Evolutionary conservation across 2,329 filamentous ascomycete genomes (phyloP).

Genomic region (Talaromyces sp.): DNA sequence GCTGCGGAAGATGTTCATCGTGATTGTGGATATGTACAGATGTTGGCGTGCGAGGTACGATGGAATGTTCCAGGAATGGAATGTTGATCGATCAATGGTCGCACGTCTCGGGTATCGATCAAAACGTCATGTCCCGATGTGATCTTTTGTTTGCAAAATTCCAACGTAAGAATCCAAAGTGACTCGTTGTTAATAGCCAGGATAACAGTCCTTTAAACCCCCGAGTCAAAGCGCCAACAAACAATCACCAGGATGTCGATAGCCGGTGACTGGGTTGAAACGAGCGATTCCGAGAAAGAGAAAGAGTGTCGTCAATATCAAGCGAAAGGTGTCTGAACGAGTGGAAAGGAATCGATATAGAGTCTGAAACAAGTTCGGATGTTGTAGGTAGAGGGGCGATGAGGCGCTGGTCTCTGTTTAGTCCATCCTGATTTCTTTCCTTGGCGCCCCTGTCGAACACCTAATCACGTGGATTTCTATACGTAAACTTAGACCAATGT

Average conservation of each 20-base stretch:
- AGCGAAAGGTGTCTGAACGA: constrained; percentile 2
- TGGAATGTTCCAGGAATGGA: constrained; percentile 15
- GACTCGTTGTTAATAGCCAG: not conserved
- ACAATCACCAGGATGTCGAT: constrained; percentile 4
- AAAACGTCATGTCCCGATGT: constrained; percentile 1
- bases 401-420: constrained; percentile 1
- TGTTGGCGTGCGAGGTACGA: not conserved
- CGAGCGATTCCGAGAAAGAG: not conserved
- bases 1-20: constrained; percentile 9
- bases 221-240: not conserved
- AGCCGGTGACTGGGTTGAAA: not conserved
- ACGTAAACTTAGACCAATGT: not conserved
- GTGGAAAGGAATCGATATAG: not conserved
- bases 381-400: not conserved
- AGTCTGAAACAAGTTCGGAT: not conserved
- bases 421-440: not conserved
- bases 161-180: not conserved
- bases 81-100: constrained; percentile 6
- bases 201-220: not conserved
- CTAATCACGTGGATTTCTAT: constrained; percentile 6
- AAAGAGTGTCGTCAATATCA: constrained; percentile 6
- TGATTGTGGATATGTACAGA: not conserved
- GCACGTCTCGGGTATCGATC: not conserved
- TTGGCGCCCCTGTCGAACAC: not conserved
- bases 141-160: not conserved